phyloP scores from a whole-genome alignment of 257 asterid genomes.

The Gentiana straminea region DNA sequence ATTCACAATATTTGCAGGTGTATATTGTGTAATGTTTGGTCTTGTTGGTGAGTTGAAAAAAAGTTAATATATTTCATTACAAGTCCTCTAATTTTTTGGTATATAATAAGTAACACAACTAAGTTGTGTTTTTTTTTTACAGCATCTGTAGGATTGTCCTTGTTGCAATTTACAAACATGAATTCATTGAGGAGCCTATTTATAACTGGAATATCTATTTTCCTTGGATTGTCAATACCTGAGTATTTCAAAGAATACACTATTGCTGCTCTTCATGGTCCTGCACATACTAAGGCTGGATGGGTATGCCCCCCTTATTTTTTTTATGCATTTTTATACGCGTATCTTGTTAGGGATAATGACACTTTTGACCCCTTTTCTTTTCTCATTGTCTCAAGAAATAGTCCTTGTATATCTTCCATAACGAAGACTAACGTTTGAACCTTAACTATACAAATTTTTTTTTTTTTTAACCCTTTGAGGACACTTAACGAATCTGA shows the following conservation, averaged over 20 bases:
- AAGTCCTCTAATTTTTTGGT: not conserved
- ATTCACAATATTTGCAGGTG: conserved; percentile 82
- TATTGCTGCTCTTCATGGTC: conserved; percentile 64
- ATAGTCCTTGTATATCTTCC: too few species aligned
- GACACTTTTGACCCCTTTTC: too few species aligned
- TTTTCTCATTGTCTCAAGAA: too few species aligned
- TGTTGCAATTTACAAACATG: conserved; percentile 94
- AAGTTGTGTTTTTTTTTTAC: conserved; percentile 11
- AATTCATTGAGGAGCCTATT: conserved; percentile 95
- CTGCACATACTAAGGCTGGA: conserved; percentile 85
- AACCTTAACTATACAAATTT: too few species aligned
- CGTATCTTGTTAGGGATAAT: too few species aligned
- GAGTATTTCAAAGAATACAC: conserved; percentile 92
- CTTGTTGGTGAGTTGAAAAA: conserved; percentile 55
- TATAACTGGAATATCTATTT: conserved; percentile 75
- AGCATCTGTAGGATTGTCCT: conserved; percentile 95
- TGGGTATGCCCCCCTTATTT: conserved; percentile 45
- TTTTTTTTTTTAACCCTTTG: too few species aligned
- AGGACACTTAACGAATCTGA: too few species aligned
- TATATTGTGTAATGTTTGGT: conserved; percentile 84
- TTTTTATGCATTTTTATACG: too few species aligned
- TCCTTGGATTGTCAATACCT: conserved; percentile 85
- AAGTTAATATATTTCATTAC: too few species aligned
- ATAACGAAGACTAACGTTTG: too few species aligned
- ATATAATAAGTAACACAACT: not conserved